Base-by-base conservation (phyloP, 2,329 filamentous ascomycete species). In the Seiridium unicorne region DNA sequence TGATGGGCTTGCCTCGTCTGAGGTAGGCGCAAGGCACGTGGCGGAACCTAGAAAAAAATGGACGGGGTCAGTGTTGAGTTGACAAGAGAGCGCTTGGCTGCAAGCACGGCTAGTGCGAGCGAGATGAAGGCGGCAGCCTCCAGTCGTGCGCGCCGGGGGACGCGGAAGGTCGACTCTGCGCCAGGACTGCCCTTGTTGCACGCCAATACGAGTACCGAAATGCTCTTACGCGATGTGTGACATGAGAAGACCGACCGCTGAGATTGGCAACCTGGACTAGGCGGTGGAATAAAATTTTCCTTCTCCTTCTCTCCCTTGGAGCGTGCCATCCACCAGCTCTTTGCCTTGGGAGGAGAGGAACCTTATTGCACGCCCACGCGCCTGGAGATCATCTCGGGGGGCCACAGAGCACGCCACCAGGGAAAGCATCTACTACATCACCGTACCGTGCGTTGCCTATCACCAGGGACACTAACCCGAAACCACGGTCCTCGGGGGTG, bases 31-130 rank as follows among this genome's bases (percentile, higher is more conserved):
- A 31, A 18, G 35, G 51, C 51, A 55, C 51, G 51, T 55, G 51
- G 51, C 51, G 51, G 51, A 31, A 55, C 36, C 51, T 55, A 55
- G 51, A 31, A 31, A 55, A 31, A 35, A 44, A 55, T 38, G 35
- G 51, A 38, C 49, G 18, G 18, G 18, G 18, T 26, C 18, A 26
- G 18, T 26, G 18, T 26, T 26, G 18, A 26, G 18, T 26, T 26
- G 18, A 26, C 18, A 26, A 26, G 18, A 26, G 18, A 26, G 18
- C 18, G 18, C 18, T 26, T 26, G 18, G 18, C 18, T 26, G 18
- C 18, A 42, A 42, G 13, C 7, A 42, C 13, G 7, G 38, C 38
- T 42, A 42, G 38, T 42, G 38, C 38, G 38, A 13, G 38, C 13
- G 7, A 13, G 38, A 8, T 42, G 38, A 7, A 42, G 38, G 18